phyloP scores from a whole-genome alignment of 371 early-diverging fungal species.

The Batrachochytrium dendrobatidis region DNA sequence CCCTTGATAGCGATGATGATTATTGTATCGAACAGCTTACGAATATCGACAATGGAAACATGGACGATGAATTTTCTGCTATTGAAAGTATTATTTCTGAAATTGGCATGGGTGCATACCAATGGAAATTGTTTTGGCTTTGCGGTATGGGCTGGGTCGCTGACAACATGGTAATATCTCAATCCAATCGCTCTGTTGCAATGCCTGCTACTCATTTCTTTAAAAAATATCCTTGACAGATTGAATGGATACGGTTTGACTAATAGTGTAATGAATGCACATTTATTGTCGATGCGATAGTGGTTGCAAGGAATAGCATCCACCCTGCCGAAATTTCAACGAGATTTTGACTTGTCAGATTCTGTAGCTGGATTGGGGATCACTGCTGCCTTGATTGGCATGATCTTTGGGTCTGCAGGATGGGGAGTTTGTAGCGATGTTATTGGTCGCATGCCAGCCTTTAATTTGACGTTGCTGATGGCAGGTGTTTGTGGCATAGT shows the following conservation, averaged over 20 bases:
- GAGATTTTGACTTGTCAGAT: constrained; percentile 23
- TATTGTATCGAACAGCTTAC: too few species aligned
- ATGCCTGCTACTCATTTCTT: not conserved
- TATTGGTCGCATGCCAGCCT: constrained; percentile 71
- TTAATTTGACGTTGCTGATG: constrained; percentile 67
- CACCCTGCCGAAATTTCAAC: constrained; percentile 61
- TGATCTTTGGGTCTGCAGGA: constrained; percentile 74
- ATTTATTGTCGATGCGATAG: too few species aligned
- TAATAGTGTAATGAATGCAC: too few species aligned
- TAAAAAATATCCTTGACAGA: too few species aligned
- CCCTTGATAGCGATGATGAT: too few species aligned
- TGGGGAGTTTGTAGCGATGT: constrained; percentile 75
- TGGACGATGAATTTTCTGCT: too few species aligned
- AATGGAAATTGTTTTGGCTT: constrained; percentile 55
- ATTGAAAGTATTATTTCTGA: too few species aligned
- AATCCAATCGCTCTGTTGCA: not conserved
- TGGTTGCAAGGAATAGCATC: constrained; percentile 55
- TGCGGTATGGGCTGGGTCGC: constrained; percentile 75
- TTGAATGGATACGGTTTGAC: too few species aligned
- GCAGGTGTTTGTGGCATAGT: constrained; percentile 63
- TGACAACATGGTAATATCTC: constrained; percentile 70
- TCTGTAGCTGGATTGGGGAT: constrained; percentile 12
- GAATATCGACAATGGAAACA: too few species aligned
- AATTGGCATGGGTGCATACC: constrained; percentile 39
- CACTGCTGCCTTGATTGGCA: constrained; percentile 59